A percentile compares a stretch with the other conserved stretches of the same genome.
Evolutionary conservation across 202 grass and related monocot species (phyloP).

Genomic region (Panicum hallii): DNA sequence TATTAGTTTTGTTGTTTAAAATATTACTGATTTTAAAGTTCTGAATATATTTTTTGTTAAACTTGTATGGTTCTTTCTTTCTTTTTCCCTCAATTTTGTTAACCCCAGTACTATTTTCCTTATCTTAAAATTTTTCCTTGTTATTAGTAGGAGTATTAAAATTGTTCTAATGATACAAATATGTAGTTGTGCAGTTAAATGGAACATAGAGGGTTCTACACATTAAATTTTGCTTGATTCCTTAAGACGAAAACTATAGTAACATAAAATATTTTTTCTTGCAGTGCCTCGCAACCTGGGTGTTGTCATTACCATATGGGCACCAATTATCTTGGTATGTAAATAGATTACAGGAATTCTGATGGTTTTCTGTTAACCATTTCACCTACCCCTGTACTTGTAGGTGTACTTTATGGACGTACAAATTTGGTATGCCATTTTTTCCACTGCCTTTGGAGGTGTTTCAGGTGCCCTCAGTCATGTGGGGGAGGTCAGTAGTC

Average conservation of each 20-base stretch:
- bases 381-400: constrained; percentile 32
- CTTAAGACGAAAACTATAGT: not conserved
- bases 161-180: too few species aligned
- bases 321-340: constrained; percentile 85
- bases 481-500: constrained; percentile 82
- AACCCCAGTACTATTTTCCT: too few species aligned
- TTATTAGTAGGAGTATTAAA: too few species aligned
- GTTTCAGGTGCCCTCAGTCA: constrained; percentile 91
- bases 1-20: too few species aligned
- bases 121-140: too few species aligned
- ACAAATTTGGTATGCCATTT: constrained; percentile 99
- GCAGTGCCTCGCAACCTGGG: constrained; percentile 82
- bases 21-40: too few species aligned
- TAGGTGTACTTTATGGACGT: constrained; percentile 97
- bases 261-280: constrained; percentile 40
- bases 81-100: too few species aligned
- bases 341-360: constrained; percentile 8
- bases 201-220: not conserved
- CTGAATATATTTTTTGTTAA: too few species aligned
- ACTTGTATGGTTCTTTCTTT: too few species aligned
- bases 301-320: constrained; percentile 87
- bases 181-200: not conserved
- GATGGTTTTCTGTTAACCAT: constrained; percentile 33
- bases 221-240: not conserved
- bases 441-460: constrained; percentile 82